These are phyloP conservation scores for Plectosphaerella plurivora DNA, from an alignment of 2,329 filamentous ascomycete species.

Conservation along the genomic window DNA sequence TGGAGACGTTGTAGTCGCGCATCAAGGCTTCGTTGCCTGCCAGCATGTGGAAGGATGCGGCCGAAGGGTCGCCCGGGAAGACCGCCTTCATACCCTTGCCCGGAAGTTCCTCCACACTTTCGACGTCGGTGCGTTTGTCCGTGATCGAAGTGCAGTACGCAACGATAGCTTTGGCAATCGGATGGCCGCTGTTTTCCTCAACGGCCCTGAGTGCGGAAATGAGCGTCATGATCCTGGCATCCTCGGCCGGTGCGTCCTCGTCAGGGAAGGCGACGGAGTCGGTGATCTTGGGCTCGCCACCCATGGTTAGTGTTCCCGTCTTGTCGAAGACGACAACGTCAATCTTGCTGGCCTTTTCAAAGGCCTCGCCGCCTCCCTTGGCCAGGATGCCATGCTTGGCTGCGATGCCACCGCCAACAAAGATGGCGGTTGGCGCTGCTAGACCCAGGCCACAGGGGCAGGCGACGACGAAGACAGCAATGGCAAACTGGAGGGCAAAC, in stretches of 20 bases:
- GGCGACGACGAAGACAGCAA: constrained; percentile 81
- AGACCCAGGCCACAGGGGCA: constrained; percentile 81
- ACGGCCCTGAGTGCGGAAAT: constrained; percentile 54
- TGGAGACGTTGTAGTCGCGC: constrained; percentile 36
- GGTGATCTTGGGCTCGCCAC: constrained; percentile 67
- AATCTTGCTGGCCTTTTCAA: constrained; percentile 75
- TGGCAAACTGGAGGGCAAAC: constrained; percentile 77
- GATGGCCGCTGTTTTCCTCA: constrained; percentile 71
- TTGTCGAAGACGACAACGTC: constrained; percentile 85
- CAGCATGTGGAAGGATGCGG: constrained; percentile 45
- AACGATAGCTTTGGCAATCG: constrained; percentile 67
- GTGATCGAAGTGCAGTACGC: constrained; percentile 48
- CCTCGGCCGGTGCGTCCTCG: constrained; percentile 4
- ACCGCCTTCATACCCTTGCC: constrained; percentile 66
- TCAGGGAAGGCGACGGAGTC: constrained; percentile 40
- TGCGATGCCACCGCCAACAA: constrained; percentile 75
- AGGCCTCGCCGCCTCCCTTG: constrained; percentile 80
- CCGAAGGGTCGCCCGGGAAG: constrained; percentile 26
- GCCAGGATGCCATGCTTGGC: constrained; percentile 77
- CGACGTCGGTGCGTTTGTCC: constrained; percentile 25
- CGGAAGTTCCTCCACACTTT: constrained; percentile 59
- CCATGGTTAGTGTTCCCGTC: constrained; percentile 74
- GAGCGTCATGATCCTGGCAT: constrained; percentile 22
- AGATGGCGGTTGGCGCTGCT: constrained; percentile 81
- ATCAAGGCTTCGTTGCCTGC: constrained; percentile 74